These are phyloP conservation scores for Anthostomella pinea DNA, from an alignment of 2,329 filamentous ascomycete genomes.

Conservation along the genomic window DNA sequence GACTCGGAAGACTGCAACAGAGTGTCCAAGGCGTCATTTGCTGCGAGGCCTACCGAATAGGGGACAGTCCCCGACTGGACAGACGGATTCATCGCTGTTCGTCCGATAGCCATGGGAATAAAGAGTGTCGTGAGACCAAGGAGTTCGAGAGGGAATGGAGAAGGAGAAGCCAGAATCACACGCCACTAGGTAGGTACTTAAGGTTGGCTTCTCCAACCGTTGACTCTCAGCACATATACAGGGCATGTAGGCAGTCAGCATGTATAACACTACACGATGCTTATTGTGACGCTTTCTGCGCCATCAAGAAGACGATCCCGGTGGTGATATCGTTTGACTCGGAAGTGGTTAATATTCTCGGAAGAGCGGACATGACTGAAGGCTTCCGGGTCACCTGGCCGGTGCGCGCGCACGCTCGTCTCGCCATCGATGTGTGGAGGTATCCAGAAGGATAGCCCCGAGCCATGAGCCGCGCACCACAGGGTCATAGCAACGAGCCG, in stretches of 20 bases:
- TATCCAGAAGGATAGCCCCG: slow-evolving; percentile 7
- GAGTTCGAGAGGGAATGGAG: no score
- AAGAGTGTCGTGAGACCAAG: no score
- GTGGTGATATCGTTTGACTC: slow-evolving; percentile 2
- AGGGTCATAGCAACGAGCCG: no score
- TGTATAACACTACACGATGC: slow-evolving; percentile 14
- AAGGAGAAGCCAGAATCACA: no score
- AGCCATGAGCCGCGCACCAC: slow-evolving; percentile 8
- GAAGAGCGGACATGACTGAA: slow-evolving; percentile 8
- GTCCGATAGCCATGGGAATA: slow-evolving; percentile 18
- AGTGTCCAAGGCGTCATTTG: slow-evolving; percentile 27
- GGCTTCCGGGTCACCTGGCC: slow-evolving; percentile 9
- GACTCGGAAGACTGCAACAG: slow-evolving; percentile 25
- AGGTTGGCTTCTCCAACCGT: no score
- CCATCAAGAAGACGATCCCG: slow-evolving; percentile 2
- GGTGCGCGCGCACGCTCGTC: slow-evolving; percentile 5
- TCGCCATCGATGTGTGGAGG: slow-evolving; percentile 7
- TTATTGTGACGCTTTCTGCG: slow-evolving; percentile 13
- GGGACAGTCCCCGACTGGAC: slow-evolving; percentile 4
- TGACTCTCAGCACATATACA: no score
- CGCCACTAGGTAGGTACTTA: no score
- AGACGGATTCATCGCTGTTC: slow-evolving; percentile 4
- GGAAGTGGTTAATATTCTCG: slow-evolving; percentile 11
- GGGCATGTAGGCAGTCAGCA: no score
- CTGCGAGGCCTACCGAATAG: slow-evolving; percentile 34